phyloP scores from a whole-genome alignment of 2,329 filamentous ascomycete species.

The Fusarium chuoi region DNA sequence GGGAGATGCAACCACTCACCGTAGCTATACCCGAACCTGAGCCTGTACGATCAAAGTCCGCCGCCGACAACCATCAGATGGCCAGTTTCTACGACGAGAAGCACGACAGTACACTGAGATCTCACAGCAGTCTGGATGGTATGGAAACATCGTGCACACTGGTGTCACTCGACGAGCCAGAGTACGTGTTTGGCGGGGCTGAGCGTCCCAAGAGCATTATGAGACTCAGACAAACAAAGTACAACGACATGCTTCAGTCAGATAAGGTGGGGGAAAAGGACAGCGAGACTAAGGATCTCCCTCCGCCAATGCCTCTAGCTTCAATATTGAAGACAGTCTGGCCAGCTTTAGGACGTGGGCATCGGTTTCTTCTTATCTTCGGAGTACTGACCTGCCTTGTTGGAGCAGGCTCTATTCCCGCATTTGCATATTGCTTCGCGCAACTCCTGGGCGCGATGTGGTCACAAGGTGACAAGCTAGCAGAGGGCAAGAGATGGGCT shows the following conservation, averaged over 20 bases:
- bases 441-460: slow-evolving; percentile 79
- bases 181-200: slow-evolving; percentile 37
- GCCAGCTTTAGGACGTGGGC: slow-evolving; percentile 65
- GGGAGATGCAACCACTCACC: slow-evolving; percentile 20
- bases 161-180: slow-evolving; percentile 16
- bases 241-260: not conserved
- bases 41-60: not conserved
- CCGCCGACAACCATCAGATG: not conserved
- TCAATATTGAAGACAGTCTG: slow-evolving; percentile 68
- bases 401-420: slow-evolving; percentile 74
- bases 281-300: not conserved
- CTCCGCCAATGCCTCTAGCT: slow-evolving; percentile 31
- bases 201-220: slow-evolving; percentile 47
- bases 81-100: slow-evolving; percentile 25
- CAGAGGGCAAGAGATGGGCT: slow-evolving; percentile 72
- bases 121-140: slow-evolving; percentile 11
- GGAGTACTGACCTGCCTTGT: slow-evolving; percentile 71
- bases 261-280: not conserved
- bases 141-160: slow-evolving; percentile 7
- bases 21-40: slow-evolving; percentile 4
- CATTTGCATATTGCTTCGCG: slow-evolving; percentile 81
- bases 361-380: slow-evolving; percentile 65
- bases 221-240: slow-evolving; percentile 11
- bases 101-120: slow-evolving; percentile 6
- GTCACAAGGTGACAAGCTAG: slow-evolving; percentile 57